phyloP scores from a whole-genome alignment of 2,329 filamentous ascomycete genomes.

The Ceratocystis destructans region DNA sequence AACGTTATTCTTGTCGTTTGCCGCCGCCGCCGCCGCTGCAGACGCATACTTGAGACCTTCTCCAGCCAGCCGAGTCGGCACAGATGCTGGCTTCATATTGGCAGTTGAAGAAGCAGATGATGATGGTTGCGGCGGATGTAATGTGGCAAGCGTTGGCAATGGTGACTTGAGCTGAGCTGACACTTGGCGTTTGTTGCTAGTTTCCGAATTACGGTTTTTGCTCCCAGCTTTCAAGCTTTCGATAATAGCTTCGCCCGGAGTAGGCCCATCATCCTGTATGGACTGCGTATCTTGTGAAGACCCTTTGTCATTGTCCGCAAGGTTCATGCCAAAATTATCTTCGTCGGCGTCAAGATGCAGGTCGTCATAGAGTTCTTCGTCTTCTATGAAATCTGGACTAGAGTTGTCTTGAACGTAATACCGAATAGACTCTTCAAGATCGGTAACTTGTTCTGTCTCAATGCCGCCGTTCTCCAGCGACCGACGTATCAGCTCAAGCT shows the following conservation, averaged over 20 bases:
- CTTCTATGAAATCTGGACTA: constrained; percentile 81
- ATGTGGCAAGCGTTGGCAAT: constrained; percentile 76
- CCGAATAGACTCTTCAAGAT: constrained; percentile 80
- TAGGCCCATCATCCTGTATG: constrained; percentile 63
- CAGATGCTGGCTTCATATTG: constrained; percentile 82
- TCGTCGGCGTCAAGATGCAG: constrained; percentile 87
- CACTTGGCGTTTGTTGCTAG: constrained; percentile 50
- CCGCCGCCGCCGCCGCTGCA: constrained; percentile 82
- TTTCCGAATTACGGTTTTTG: constrained; percentile 37
- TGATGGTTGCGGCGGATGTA: constrained; percentile 59
- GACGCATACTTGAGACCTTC: constrained; percentile 95
- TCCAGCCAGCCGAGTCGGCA: constrained; percentile 70
- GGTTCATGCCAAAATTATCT: constrained; percentile 65
- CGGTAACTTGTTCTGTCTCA: constrained; percentile 73
- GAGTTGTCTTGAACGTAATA: constrained; percentile 90
- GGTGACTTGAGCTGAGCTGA: constrained; percentile 89
- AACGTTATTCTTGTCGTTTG: constrained; percentile 73
- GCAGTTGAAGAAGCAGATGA: constrained; percentile 46
- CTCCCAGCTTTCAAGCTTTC: constrained; percentile 27
- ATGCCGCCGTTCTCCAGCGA: constrained; percentile 86
- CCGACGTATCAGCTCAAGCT: constrained; percentile 79
- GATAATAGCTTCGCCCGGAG: constrained; percentile 22
- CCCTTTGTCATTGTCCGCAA: constrained; percentile 61
- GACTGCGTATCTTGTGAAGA: constrained; percentile 96
- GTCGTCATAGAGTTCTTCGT: constrained; percentile 91